Conservation (phyloP, 352 stramenopile genomes). For the Globisporangium nagaii region DNA sequence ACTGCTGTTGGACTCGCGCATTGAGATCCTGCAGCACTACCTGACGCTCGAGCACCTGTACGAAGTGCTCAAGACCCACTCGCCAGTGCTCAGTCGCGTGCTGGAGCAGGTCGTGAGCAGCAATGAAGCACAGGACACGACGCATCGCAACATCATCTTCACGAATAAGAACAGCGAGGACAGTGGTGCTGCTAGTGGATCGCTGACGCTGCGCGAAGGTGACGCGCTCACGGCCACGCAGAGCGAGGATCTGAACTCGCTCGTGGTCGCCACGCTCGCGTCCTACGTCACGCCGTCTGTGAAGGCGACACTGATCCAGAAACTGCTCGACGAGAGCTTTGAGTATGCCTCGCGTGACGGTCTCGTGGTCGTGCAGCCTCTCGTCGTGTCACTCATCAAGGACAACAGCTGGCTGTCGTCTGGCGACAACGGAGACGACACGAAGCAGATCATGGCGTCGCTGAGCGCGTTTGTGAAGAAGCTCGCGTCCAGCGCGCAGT, state of each 20-base stretch:
- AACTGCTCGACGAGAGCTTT: conserved; percentile 8
- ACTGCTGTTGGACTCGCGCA: conserved; percentile 31
- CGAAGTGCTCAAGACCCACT: conserved; percentile 23
- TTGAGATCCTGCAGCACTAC: conserved; percentile 26
- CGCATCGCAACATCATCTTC: conserved; percentile 34
- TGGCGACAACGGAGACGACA: not conserved
- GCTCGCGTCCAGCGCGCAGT: conserved; percentile 9
- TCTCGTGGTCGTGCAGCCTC: conserved; percentile 11
- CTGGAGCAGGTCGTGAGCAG: conserved; percentile 7
- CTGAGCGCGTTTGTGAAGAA: conserved; percentile 14
- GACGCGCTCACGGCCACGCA: conserved; percentile 8
- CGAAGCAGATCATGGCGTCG: not conserved
- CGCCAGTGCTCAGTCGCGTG: conserved; percentile 6
- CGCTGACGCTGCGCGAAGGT: not conserved
- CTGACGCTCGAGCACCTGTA: conserved; percentile 45
- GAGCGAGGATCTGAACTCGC: conserved; percentile 10
- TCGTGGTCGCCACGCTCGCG: conserved; percentile 13
- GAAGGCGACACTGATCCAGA: conserved; percentile 8
- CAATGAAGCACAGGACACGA: conserved; percentile 10
- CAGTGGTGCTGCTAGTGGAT: not conserved
- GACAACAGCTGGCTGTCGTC: conserved; percentile 5
- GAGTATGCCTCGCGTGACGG: conserved; percentile 10
- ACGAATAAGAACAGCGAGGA: conserved; percentile 23
- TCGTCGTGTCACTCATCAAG: conserved; percentile 13
- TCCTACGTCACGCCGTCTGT: conserved; percentile 3